Evolutionary conservation across 805 yeast species (phyloP).

Genomic region (Zygotorulaspora danielsina): DNA sequence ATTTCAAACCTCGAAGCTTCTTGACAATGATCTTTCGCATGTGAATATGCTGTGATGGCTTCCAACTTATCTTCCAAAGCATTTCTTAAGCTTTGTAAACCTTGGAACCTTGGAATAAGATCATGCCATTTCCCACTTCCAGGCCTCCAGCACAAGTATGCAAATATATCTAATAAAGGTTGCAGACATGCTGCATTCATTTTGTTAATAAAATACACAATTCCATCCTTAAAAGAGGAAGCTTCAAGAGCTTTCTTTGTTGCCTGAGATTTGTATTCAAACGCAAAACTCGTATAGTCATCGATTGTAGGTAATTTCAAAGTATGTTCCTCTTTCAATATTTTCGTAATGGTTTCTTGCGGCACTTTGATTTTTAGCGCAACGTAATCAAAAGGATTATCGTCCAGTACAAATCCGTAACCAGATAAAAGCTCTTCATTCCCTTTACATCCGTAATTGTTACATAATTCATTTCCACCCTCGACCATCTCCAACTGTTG

Average conservation of each 20-base stretch:
- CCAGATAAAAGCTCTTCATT: constrained; percentile 81
- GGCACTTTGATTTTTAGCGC: constrained; percentile 57
- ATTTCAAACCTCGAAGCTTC: constrained; percentile 10
- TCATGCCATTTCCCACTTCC: constrained; percentile 32
- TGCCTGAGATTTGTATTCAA: constrained; percentile 18
- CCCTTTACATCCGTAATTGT: constrained; percentile 88
- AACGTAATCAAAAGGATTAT: constrained; percentile 58
- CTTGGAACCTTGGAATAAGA: constrained; percentile 54
- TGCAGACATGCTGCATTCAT: constrained; percentile 16
- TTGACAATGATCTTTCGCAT: constrained; percentile 7
- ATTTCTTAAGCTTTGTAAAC: constrained; percentile 49
- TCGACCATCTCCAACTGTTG: constrained; percentile 8
- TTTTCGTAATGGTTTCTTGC: constrained; percentile 19
- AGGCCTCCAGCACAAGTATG: constrained; percentile 37
- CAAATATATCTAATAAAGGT: constrained; percentile 33
- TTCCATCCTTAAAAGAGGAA: constrained; percentile 30
- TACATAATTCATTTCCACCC: constrained; percentile 52
- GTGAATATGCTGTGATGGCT: constrained; percentile 11
- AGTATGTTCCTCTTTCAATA: constrained; percentile 35
- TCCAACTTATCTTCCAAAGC: constrained; percentile 50
- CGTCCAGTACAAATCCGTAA: constrained; percentile 47
- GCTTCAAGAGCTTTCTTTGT: constrained; percentile 6
- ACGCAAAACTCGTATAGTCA: constrained; percentile 42
- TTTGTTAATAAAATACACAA: constrained; percentile 35
- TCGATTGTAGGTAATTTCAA: constrained; percentile 38